Conservation (phyloP, 1,284 basidiomycete genomes). For the Puccinia polysora region DNA sequence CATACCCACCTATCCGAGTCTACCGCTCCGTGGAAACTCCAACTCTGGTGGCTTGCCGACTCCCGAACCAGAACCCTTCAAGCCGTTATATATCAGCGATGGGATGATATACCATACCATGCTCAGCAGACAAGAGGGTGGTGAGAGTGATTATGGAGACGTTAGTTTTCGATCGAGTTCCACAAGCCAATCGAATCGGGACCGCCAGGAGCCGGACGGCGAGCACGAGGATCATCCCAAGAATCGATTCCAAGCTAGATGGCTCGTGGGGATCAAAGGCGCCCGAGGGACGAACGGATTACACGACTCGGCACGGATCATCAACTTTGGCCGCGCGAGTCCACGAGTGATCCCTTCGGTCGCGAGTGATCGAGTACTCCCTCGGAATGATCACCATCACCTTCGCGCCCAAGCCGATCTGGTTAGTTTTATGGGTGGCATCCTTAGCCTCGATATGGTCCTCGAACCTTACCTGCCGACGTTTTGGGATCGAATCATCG, state of each 20-base stretch:
- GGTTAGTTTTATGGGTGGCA: not conserved
- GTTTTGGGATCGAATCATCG: constrained; percentile 1
- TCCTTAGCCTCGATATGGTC: constrained; percentile 7
- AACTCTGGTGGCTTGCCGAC: constrained; percentile 39
- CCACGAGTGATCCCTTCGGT: constrained; percentile 47
- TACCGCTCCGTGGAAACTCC: not conserved
- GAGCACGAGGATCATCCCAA: constrained; percentile 79
- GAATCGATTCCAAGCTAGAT: constrained; percentile 53
- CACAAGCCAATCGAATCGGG: constrained; percentile 20
- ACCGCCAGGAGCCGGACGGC: constrained; percentile 54
- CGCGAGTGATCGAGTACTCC: not conserved
- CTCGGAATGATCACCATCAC: not conserved
- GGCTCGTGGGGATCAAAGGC: constrained; percentile 82
- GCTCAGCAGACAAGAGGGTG: constrained; percentile 56
- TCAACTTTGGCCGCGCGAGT: constrained; percentile 76
- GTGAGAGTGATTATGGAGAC: constrained; percentile 66
- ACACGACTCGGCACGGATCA: constrained; percentile 70
- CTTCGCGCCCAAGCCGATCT: not conserved
- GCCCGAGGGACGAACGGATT: constrained; percentile 70
- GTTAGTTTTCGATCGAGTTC: constrained; percentile 60
- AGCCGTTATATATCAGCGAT: constrained; percentile 68
- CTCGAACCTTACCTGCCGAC: constrained; percentile 12
- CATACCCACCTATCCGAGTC: constrained; percentile 59
- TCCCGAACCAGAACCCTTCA: constrained; percentile 48
- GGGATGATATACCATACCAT: constrained; percentile 70